Conservation (phyloP, 495 filamentous ascomycete species). For the Xylaria grammica region DNA sequence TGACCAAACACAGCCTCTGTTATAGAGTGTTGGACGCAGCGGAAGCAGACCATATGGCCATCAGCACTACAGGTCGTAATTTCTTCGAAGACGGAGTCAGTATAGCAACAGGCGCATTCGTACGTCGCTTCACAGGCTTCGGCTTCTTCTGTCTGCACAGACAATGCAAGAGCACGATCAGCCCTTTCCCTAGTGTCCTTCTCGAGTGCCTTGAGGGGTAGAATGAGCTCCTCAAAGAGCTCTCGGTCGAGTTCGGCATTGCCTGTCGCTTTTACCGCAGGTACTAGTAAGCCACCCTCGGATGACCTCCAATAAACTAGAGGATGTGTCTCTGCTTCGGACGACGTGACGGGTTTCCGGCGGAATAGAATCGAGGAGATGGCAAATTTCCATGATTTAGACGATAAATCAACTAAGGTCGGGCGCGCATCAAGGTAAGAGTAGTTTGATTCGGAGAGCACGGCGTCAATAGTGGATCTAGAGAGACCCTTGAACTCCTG, state of each 20-base stretch:
- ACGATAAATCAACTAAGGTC: constrained; percentile 73
- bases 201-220: constrained; percentile 61
- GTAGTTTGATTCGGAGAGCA: constrained; percentile 89
- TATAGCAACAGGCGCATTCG: constrained; percentile 92
- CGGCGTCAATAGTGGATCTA: constrained; percentile 79
- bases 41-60: constrained; percentile 84
- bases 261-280: constrained; percentile 71
- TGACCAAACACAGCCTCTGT: constrained; percentile 91
- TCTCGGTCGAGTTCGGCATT: constrained; percentile 82
- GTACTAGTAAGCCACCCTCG: constrained; percentile 53
- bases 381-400: constrained; percentile 85
- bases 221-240: constrained; percentile 69
- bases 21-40: constrained; percentile 77
- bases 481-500: constrained; percentile 86
- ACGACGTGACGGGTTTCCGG: constrained; percentile 64
- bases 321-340: constrained; percentile 58
- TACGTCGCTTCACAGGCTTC: constrained; percentile 70
- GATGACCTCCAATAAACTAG: constrained; percentile 68
- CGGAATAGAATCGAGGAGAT: constrained; percentile 75
- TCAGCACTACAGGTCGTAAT: constrained; percentile 73
- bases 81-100: constrained; percentile 78
- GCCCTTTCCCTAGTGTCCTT: constrained; percentile 61
- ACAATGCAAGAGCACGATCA: constrained; percentile 68
- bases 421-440: constrained; percentile 80
- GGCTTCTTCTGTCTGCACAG: constrained; percentile 78